Evolutionary conservation across 1,284 basidiomycete genomes (phyloP).

Genomic region (Microbotryum intermedium): DNA sequence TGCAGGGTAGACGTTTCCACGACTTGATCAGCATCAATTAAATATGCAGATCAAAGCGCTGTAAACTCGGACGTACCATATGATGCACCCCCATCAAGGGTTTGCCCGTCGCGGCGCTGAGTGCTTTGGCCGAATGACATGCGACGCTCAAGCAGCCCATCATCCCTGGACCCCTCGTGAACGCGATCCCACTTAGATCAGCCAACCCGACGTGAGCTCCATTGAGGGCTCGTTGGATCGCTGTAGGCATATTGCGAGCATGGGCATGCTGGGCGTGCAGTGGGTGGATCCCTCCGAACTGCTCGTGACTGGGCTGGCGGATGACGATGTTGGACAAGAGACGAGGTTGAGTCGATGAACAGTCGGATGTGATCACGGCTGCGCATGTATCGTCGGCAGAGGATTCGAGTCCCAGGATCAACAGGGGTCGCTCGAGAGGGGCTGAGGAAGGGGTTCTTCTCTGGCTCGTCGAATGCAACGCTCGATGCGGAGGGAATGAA

Average conservation of each 20-base stretch:
- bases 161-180: conserved; percentile 83
- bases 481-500: not conserved
- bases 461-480: not conserved
- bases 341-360: conserved; percentile 40
- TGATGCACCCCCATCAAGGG: conserved; percentile 85
- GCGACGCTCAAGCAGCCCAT: conserved; percentile 67
- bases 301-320: conserved; percentile 64
- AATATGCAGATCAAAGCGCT: not conserved
- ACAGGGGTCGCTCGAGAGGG: conserved; percentile 3
- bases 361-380: conserved; percentile 60
- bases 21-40: too few species aligned
- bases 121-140: conserved; percentile 65
- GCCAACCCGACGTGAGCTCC: conserved; percentile 53
- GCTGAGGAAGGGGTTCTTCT: not conserved
- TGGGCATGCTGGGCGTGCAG: conserved; percentile 44
- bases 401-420: conserved; percentile 62
- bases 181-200: conserved; percentile 77
- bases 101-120: conserved; percentile 65
- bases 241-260: conserved; percentile 61
- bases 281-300: conserved; percentile 75
- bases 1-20: not conserved
- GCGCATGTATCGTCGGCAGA: conserved; percentile 87
- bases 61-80: conserved; percentile 54
- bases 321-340: conserved; percentile 72
- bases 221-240: conserved; percentile 57